These are phyloP conservation scores for Diplogelasinospora grovesii DNA, from an alignment of 495 filamentous ascomycete species.

Conservation along the genomic window DNA sequence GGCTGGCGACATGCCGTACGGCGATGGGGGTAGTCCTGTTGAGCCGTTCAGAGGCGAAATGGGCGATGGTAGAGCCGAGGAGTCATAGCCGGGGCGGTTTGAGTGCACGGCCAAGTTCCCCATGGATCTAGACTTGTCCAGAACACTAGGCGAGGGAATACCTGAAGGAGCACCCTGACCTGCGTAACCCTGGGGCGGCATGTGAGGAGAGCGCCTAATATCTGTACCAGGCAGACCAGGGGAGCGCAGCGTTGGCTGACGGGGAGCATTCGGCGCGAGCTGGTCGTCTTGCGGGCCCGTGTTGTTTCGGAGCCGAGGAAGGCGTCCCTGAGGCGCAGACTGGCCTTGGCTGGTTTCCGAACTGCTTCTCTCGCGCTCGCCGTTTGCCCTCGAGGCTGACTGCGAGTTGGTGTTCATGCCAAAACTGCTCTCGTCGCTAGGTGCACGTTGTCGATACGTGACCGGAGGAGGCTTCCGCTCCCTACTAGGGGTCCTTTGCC, in stretches of 20 bases:
- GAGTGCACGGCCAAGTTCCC: slow-evolving; percentile 27
- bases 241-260: slow-evolving; percentile 32
- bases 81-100: slow-evolving; percentile 23
- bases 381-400: slow-evolving; percentile 20
- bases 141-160: slow-evolving; percentile 15
- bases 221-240: slow-evolving; percentile 39
- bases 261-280: slow-evolving; percentile 18
- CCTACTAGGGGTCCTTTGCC: slow-evolving; percentile 36
- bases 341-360: slow-evolving; percentile 50
- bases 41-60: slow-evolving; percentile 28
- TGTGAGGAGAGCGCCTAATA: slow-evolving; percentile 36
- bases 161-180: slow-evolving; percentile 23
- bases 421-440: slow-evolving; percentile 30
- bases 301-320: slow-evolving; percentile 30
- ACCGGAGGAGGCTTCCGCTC: slow-evolving; percentile 40
- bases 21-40: slow-evolving; percentile 20
- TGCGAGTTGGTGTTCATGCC: slow-evolving; percentile 15
- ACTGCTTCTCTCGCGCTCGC: slow-evolving; percentile 53
- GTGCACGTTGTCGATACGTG: slow-evolving; percentile 32
- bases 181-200: slow-evolving; percentile 44
- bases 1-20: slow-evolving; percentile 22
- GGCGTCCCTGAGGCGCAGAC: slow-evolving; percentile 44
- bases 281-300: slow-evolving; percentile 41
- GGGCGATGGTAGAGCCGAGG: slow-evolving; percentile 39
- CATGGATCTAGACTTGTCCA: slow-evolving; percentile 21